Percentiles rank a stretch among this genome's conserved stretches.
phyloP scores from a whole-genome alignment of 2,329 filamentous ascomycete species.

The Knufia fluminis region DNA sequence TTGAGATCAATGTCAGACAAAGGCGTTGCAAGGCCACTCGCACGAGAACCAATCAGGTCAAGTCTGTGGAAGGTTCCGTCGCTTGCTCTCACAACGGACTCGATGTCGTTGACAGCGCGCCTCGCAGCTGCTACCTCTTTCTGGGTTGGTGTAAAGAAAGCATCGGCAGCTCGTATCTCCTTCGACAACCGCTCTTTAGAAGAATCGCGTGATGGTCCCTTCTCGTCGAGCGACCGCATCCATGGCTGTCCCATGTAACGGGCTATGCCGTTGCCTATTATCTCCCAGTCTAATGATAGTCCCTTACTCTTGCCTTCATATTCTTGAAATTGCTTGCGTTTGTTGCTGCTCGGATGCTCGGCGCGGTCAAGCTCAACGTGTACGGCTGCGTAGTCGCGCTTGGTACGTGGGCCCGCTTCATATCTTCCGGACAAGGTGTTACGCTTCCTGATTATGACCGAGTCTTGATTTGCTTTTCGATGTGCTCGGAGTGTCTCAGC shows the following conservation, averaged over 20 bases:
- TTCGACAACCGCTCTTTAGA: slow-evolving; percentile 28
- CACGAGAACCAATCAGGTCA: slow-evolving; percentile 45
- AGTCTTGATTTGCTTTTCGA: slow-evolving; percentile 23
- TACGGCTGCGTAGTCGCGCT: not conserved
- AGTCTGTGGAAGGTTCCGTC: slow-evolving; percentile 14
- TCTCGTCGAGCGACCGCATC: slow-evolving; percentile 24
- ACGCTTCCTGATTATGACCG: not conserved
- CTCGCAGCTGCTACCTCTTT: slow-evolving; percentile 31
- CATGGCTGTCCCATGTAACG: slow-evolving; percentile 25
- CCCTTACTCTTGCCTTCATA: slow-evolving; percentile 12
- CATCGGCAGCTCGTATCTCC: slow-evolving; percentile 40
- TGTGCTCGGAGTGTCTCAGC: slow-evolving; percentile 26
- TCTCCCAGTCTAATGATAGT: slow-evolving; percentile 14
- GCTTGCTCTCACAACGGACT: not conserved
- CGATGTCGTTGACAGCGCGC: slow-evolving; percentile 24
- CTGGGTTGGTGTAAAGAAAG: slow-evolving; percentile 35
- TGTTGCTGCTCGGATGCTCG: not conserved
- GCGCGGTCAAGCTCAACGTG: not conserved
- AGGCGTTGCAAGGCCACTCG: slow-evolving; percentile 43
- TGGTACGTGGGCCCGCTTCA: too few species aligned
- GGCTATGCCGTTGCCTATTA: slow-evolving; percentile 8
- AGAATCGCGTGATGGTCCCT: slow-evolving; percentile 12
- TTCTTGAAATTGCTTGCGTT: not conserved
- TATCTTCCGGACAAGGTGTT: too few species aligned
- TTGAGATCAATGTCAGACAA: slow-evolving; percentile 48